Base-by-base conservation (phyloP, 441 rosid species). In the Aquilaria agallochum region DNA sequence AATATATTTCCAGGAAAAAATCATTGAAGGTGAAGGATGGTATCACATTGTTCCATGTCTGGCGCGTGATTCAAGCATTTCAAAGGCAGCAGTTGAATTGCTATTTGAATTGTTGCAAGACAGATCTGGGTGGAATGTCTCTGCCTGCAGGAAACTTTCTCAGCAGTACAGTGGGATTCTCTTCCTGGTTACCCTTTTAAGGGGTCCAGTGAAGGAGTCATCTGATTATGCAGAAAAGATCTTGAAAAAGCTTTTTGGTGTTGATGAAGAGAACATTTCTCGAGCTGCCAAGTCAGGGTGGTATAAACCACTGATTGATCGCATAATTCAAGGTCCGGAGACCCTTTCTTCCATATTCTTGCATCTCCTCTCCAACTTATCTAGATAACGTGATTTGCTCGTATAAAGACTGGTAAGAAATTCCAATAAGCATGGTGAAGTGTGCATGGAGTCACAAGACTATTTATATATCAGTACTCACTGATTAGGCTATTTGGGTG, bases 271-370 rank as follows among this genome's bases (percentile, higher is more conserved):
- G 65, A 81, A 76, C 68, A 74, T 83, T 55, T 55, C 70, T 58
- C 73, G 71, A 40, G 85, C 87, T 71, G 89, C 89, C 30, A 73
- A 67, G 67, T 76, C 83, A 57, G 85, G 85, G 67, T 86, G 87
- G 92, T 81, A 81, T 68, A 74, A 78, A 44, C 92, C 92, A 7
- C 92, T 86, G 48, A 62, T 78, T 33, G 82, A 79, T 65, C 70
- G 77, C 50, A 75, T 83, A 45, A 57, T 72, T 66, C 80, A 76
- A 83, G 92, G 92, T 86, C 48, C 44, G 68, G 53, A 56, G 69
- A 20, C 71, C 58, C n/a, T 66, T 65, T 54, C 66, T 53, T 55
- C 13, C 42, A 27, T 57, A 10, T n/a, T 52, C 27, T 20, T 20
- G 27, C 27, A 20, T 20, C 27, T 20, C 27, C 27, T 20, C 27